phyloP scores from a whole-genome alignment of 148 eudicot species.

The Tetragonia tetragonoides region DNA sequence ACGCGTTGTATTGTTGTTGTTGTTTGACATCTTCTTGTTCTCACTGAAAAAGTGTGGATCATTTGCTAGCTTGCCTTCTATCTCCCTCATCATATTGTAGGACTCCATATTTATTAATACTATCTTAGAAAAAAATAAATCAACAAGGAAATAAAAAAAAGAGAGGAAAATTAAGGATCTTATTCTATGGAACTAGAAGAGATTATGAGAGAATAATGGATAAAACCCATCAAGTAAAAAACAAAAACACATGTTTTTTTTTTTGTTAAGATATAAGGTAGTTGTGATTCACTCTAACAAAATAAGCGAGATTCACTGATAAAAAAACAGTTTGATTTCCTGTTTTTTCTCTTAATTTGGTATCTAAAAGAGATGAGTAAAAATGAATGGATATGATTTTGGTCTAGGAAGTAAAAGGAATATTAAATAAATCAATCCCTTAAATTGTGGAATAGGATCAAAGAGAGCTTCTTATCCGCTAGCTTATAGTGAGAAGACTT shows the following conservation, averaged over 20 bases:
- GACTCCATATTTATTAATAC: slow-evolving; percentile 12
- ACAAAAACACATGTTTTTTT: background rate
- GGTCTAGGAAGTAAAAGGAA: slow-evolving; percentile 1
- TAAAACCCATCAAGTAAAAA: slow-evolving; percentile 11
- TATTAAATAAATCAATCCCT: slow-evolving; percentile 11
- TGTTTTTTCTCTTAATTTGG: slow-evolving; percentile 1
- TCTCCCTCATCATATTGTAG: slow-evolving; percentile 36
- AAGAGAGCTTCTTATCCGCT: slow-evolving; percentile 22
- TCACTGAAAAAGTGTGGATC: slow-evolving; percentile 26
- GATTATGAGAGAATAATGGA: slow-evolving; percentile 1
- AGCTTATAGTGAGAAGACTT: slow-evolving; percentile 20
- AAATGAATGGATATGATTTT: background rate
- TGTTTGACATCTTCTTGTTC: background rate
- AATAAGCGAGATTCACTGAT: slow-evolving; percentile 17
- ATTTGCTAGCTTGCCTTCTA: slow-evolving; percentile 46
- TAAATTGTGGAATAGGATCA: slow-evolving; percentile 24
- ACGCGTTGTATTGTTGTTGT: background rate
- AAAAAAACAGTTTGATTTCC: background rate
- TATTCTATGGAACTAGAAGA: background rate
- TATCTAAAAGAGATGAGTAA: background rate
- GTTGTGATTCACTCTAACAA: slow-evolving; percentile 18
- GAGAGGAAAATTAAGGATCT: background rate
- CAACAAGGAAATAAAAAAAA: background rate
- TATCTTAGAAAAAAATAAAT: background rate
- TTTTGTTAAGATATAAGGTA: too few relatives aligned